Base-by-base conservation (phyloP, 352 stramenopile genomes). In the Phytophthora capsici region DNA sequence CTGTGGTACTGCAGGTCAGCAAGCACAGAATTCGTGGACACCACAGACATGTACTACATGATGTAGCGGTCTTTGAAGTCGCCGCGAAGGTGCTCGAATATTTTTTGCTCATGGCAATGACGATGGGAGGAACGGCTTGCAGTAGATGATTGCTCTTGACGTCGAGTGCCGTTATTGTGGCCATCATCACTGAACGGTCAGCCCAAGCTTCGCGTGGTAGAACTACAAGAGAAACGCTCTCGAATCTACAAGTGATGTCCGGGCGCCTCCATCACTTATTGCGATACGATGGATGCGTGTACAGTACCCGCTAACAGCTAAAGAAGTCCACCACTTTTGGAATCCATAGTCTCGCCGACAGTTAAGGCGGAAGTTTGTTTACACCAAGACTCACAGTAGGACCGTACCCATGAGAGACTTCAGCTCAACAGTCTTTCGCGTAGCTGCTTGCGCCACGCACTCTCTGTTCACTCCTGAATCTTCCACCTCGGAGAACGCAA, bases 361-460 rank as follows among this genome's bases (percentile, higher is more conserved):
- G 20, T 13, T 41, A 36, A 13, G 12, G 43, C 43, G 23, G 6
- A 34, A 40, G 16, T 9, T 54, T 30, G n/a, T 30, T 59, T 59
- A 59, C 51, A 40, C 23, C 38, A 41, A 6, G 22, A 14, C 13
- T 6, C 22, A 57, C 2, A 57, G 43, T 67, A 30, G 59, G 16
- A 62, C 32, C 41, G 43, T 50, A 61, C 58, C 30, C 57, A 66
- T 40, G 25, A 17, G 26, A 30, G n/a, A 58, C 57, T 65, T 58
- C 57, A 60, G 36, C 46, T 19, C 26, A 36, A 38, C 30, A 32
- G n/a, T 54, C 19, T 45, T 54, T 51, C 23, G 13, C 36, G 26
- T 46, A 17, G 17, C 30, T 36, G 30, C 38, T 64, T 43, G 22
- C 40, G 55, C 28, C 34, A 34, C 28, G 28, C 10, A 46, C 16